A percentile compares a stretch with the other conserved stretches of the same genome.
Evolutionary conservation across 495 filamentous ascomycete species (phyloP).

Genomic region (Talaromyces wortmannii): DNA sequence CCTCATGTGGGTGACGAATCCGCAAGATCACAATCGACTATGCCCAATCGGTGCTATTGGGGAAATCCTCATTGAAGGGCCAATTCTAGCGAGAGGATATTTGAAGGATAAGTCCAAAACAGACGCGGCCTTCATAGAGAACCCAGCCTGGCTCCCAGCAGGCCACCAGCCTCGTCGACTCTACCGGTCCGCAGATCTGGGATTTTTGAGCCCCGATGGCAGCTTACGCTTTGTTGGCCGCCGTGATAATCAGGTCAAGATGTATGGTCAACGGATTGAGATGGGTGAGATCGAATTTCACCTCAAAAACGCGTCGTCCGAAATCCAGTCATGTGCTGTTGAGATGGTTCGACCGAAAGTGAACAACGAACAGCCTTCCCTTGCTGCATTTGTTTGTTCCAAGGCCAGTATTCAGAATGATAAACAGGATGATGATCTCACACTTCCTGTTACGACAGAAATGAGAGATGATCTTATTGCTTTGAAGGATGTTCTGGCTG

Average conservation of each 20-base stretch:
- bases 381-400: neutral
- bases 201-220: constrained; percentile 4
- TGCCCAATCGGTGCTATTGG: constrained; percentile 22
- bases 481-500: neutral
- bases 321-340: neutral
- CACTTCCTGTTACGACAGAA: neutral
- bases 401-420: neutral
- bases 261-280: constrained; percentile 34
- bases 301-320: neutral
- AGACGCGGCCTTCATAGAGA: constrained; percentile 13
- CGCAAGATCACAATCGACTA: constrained; percentile 12
- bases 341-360: neutral
- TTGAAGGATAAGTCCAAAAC: constrained; percentile 24
- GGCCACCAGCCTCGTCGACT: neutral
- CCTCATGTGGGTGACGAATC: neutral
- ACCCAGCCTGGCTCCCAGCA: neutral
- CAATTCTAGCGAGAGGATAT: constrained; percentile 23
- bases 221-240: constrained; percentile 29
- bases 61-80: constrained; percentile 27
- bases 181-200: neutral
- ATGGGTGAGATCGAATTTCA: constrained; percentile 27
- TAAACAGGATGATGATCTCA: neutral
- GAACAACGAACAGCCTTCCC: neutral
- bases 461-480: neutral
- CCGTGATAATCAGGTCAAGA: constrained; percentile 34